Percentiles rank a stretch among this genome's conserved stretches.
Evolutionary conservation across 345 rosid species (phyloP).

Genomic region (Conringia planisiliqua): DNA sequence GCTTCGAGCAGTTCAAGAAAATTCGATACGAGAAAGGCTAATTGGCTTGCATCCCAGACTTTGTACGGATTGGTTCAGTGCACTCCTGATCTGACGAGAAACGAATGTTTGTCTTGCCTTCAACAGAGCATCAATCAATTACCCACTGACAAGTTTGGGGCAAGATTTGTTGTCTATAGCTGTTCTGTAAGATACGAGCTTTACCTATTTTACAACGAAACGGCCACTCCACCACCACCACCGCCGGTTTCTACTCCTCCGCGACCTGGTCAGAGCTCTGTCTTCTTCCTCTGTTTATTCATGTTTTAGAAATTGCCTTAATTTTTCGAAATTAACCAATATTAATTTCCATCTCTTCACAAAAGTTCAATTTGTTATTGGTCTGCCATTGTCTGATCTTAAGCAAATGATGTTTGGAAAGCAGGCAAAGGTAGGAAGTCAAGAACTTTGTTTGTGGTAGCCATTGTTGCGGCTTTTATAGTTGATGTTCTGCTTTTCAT

Average conservation of each 20-base stretch:
- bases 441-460: constrained; percentile 17
- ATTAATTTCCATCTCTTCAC: too few species aligned
- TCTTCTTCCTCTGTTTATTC: neutral
- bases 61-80: constrained; percentile 47
- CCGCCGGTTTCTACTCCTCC: neutral
- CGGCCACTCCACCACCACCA: neutral
- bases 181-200: constrained; percentile 38
- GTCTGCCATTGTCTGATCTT: neutral
- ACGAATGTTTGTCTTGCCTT: constrained; percentile 30
- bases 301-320: neutral
- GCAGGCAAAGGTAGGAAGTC: constrained; percentile 34
- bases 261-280: neutral
- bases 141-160: constrained; percentile 23
- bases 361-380: too few species aligned
- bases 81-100: constrained; percentile 35
- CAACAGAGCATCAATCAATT: neutral
- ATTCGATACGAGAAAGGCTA: constrained; percentile 15
- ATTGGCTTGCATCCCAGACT: neutral
- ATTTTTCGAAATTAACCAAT: neutral
- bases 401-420: neutral
- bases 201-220: constrained; percentile 24
- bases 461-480: constrained; percentile 35
- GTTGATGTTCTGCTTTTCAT: constrained; percentile 23
- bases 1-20: constrained; percentile 6
- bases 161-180: constrained; percentile 20